Base-by-base conservation (phyloP, 164 flowering plant genomes). In the Magnolia sinica region DNA sequence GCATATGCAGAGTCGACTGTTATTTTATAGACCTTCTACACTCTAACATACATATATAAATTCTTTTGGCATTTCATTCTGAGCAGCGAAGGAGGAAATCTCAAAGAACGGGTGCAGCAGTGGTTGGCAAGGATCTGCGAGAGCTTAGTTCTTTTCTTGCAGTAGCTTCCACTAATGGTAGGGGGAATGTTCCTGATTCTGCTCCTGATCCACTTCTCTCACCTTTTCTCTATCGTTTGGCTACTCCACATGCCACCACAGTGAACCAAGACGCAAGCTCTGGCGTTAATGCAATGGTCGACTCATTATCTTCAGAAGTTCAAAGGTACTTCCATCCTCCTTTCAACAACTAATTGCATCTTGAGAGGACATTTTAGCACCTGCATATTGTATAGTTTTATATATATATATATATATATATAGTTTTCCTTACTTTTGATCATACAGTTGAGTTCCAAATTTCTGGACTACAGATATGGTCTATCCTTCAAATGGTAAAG, bases 171-270 rank as follows among this genome's bases (percentile, higher is more conserved):
- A n/a, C 78, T 70, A 80, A 52, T 74, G 75, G 77, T n/a, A 73
- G 80, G 78, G 80, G 73, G 49, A 80, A 78, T 63, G 31, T 69
- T 59, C 68, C 73, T 74, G 91, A 86, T 65, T 75, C 84, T 75
- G 80, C 88, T 55, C 82, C 91, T 69, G 97, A 91, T 84, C 95
- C 94, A 18, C 87, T 90, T 61, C 89, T 92, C 22, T 84, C 91
- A 50, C 89, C 91, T 70, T 91, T 91, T 87, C 77, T 92, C 27
- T 81, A 83, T 78, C 74, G 50, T 70, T n/a, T 79, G 29, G 79
- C 86, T 71, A 58, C 51, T 75, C 67, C 86, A 71, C 80, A 83
- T 11, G 64, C 81, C 70, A 74, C 81, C 70, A 74, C 78, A 31
- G 71, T 16, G 72, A 79, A 73, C 77, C 75, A 82, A 76, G 88